Evolutionary conservation across 2,329 filamentous ascomycete genomes (phyloP).

Genomic region (Ceratocystis harringtonii): DNA sequence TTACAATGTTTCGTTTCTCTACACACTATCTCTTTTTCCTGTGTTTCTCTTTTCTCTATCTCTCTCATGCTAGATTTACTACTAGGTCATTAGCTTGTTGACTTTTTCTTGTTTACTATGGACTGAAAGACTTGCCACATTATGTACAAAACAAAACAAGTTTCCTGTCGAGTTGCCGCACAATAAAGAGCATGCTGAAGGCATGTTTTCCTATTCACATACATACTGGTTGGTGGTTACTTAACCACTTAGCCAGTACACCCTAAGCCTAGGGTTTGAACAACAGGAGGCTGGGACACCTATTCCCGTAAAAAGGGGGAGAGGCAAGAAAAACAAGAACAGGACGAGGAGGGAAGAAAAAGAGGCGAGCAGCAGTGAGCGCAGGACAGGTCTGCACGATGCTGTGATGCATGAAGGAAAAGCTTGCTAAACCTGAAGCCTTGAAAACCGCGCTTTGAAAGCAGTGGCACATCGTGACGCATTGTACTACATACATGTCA

Average conservation of each 20-base stretch:
- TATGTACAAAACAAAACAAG: not conserved
- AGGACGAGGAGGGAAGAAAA: not conserved
- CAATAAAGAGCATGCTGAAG: not conserved
- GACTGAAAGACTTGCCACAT: not conserved
- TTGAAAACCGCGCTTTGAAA: not conserved
- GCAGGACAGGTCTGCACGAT: not conserved
- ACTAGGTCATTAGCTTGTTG: not conserved
- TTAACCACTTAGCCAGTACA: no score
- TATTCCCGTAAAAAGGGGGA: not conserved
- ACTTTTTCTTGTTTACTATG: not conserved
- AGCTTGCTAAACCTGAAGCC: not conserved
- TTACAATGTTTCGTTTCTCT: not conserved
- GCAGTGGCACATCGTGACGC: not conserved
- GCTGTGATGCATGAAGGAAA: not conserved
- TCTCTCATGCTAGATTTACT: not conserved
- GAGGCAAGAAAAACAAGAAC: not conserved
- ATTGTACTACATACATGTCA: slow-evolving; percentile 5
- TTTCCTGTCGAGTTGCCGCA: not conserved
- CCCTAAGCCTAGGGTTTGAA: not conserved
- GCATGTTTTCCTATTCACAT: no score
- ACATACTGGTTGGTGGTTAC: no score
- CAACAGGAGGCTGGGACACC: not conserved
- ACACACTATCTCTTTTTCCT: not conserved
- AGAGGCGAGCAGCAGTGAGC: not conserved
- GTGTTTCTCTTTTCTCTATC: not conserved